A percentile compares a stretch with the other conserved stretches of the same genome.
These are phyloP conservation scores for Funneliformis geosporum DNA, from an alignment of 192 early-diverging fungal species.

Conservation along the genomic window DNA sequence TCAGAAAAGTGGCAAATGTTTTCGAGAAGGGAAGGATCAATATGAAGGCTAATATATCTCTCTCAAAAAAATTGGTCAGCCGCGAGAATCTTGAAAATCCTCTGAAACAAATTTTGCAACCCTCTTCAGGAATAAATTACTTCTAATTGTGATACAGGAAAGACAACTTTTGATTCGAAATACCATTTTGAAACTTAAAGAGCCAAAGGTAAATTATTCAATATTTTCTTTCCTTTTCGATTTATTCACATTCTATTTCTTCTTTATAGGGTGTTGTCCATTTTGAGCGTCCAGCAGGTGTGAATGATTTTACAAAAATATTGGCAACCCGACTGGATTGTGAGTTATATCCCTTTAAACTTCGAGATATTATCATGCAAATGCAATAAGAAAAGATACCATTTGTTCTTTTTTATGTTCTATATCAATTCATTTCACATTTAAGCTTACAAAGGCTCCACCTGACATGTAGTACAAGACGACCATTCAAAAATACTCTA, in stretches of 20 bases:
- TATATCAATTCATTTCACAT: constrained; percentile 3
- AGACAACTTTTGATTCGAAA: constrained; percentile 26
- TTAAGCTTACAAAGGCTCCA: constrained; percentile 6
- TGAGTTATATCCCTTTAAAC: constrained; percentile 23
- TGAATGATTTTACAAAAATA: neutral
- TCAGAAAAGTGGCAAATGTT: neutral
- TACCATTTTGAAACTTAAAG: too few relatives aligned
- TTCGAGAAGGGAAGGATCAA: constrained; percentile 17
- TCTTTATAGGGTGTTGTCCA: constrained; percentile 29
- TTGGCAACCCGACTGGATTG: constrained; percentile 20
- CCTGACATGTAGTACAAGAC: neutral
- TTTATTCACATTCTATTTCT: constrained; percentile 29
- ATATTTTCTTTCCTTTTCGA: constrained; percentile 21
- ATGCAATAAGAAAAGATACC: neutral
- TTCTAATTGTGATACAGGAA: constrained; percentile 32
- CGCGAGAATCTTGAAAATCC: neutral
- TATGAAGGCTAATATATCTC: neutral
- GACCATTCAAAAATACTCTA: constrained; percentile 17
- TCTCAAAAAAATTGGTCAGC: neutral
- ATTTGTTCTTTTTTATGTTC: neutral
- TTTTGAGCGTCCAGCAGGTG: constrained; percentile 26
- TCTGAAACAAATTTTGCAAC: constrained; percentile 10
- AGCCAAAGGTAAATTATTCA: constrained; percentile 31
- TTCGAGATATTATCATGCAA: constrained; percentile 14
- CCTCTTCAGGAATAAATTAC: constrained; percentile 10